These are phyloP conservation scores for Neonectria hederae DNA, from an alignment of 2,329 filamentous ascomycete genomes.

Conservation along the genomic window DNA sequence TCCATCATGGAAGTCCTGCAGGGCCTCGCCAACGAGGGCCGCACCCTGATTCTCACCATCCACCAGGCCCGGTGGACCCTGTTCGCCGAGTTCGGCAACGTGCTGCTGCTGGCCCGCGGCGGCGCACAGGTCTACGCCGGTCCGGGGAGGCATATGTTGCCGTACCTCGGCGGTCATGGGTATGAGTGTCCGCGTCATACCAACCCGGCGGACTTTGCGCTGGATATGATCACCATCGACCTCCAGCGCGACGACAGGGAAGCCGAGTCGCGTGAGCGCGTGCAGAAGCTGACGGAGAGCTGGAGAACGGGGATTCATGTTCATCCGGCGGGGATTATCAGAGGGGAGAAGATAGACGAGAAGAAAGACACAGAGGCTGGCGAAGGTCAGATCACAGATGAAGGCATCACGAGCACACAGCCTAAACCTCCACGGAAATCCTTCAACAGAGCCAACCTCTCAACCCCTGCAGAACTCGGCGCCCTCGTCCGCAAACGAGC, in stretches of 20 bases:
- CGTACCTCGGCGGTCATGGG: constrained; percentile 69
- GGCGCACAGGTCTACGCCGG: constrained; percentile 76
- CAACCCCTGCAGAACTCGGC: constrained; percentile 77
- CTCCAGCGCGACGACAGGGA: constrained; percentile 73
- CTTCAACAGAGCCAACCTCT: constrained; percentile 58
- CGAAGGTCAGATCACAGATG: not conserved
- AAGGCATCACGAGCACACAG: not conserved
- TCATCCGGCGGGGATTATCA: constrained; percentile 23
- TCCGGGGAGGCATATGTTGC: constrained; percentile 68
- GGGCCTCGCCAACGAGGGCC: constrained; percentile 75
- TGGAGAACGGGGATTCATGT: constrained; percentile 56
- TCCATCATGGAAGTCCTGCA: constrained; percentile 80
- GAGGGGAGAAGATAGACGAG: constrained; percentile 41
- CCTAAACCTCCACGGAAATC: constrained; percentile 49
- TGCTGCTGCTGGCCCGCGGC: constrained; percentile 75
- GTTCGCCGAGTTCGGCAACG: constrained; percentile 75
- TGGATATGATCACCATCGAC: constrained; percentile 81
- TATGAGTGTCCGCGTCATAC: constrained; percentile 73
- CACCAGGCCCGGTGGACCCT: constrained; percentile 80
- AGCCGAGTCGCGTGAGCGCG: constrained; percentile 68
- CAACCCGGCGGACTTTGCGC: constrained; percentile 80
- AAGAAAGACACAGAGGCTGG: not conserved
- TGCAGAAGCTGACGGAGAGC: constrained; percentile 66
- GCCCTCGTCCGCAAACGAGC: constrained; percentile 71
- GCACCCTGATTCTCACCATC: constrained; percentile 79